Conservation (phyloP, 805 yeast genomes). For the Tetrapisispora arboricola region DNA sequence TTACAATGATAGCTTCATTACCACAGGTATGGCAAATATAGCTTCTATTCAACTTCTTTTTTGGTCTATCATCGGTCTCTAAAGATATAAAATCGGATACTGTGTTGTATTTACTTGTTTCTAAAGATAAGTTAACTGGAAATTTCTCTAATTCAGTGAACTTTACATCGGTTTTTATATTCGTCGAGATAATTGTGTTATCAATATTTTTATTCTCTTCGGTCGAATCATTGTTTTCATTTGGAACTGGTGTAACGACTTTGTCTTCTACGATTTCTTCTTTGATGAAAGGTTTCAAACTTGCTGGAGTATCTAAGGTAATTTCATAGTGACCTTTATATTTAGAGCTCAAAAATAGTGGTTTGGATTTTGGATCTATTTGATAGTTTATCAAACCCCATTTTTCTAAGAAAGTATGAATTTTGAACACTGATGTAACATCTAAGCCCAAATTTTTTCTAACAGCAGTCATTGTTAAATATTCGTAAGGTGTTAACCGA, state of each 20-base stretch:
- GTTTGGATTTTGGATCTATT: constrained; percentile 70
- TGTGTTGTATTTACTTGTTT: constrained; percentile 72
- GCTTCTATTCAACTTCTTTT: constrained; percentile 37
- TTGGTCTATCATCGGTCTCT: constrained; percentile 34
- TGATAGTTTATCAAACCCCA: constrained; percentile 95
- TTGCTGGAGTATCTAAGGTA: constrained; percentile 83
- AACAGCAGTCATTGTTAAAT: constrained; percentile 79
- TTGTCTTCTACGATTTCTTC: not conserved
- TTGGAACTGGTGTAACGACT: constrained; percentile 7
- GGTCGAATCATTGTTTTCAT: not conserved
- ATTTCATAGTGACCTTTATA: constrained; percentile 94
- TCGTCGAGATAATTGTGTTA: not conserved
- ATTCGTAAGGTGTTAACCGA: constrained; percentile 81
- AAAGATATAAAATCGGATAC: constrained; percentile 56
- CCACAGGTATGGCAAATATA: constrained; percentile 71
- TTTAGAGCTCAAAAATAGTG: constrained; percentile 85
- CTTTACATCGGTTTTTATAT: not conserved
- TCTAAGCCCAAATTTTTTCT: constrained; percentile 87
- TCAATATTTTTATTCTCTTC: not conserved
- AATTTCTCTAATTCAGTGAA: constrained; percentile 14
- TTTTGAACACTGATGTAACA: constrained; percentile 77
- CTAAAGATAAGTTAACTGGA: constrained; percentile 67
- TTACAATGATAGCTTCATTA: constrained; percentile 71
- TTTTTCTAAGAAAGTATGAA: constrained; percentile 71
- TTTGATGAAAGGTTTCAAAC: constrained; percentile 58